Conservation (phyloP, 345 rosid species). For the Camelina hispida region DNA sequence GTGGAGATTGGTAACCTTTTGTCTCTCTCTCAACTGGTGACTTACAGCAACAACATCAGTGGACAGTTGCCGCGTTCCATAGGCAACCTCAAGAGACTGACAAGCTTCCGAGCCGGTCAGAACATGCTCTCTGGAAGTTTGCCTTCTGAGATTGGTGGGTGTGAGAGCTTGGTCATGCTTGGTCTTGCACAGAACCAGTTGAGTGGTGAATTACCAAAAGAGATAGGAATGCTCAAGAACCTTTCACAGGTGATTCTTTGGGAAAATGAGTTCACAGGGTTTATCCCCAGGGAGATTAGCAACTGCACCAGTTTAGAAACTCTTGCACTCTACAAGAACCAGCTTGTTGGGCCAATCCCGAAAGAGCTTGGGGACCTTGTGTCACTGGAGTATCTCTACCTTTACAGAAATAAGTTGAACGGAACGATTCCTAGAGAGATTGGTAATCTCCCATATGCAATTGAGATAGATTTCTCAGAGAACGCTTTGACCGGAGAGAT, state of each 20-base stretch:
- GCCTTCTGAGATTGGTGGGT: constrained; percentile 73
- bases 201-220: constrained; percentile 67
- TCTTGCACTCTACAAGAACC: constrained; percentile 83
- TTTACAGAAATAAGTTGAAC: constrained; percentile 71
- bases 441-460: constrained; percentile 71
- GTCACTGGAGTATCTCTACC: constrained; percentile 56
- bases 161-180: constrained; percentile 64
- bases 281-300: constrained; percentile 69
- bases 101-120: constrained; percentile 77
- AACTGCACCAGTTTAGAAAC: constrained; percentile 66
- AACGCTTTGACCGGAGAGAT: constrained; percentile 71
- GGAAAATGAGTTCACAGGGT: constrained; percentile 78
- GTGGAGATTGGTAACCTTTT: constrained; percentile 67
- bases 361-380: constrained; percentile 63
- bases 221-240: constrained; percentile 67
- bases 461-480: constrained; percentile 87
- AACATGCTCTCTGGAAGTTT: constrained; percentile 82
- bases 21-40: constrained; percentile 63
- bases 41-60: constrained; percentile 71
- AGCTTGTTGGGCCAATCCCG: constrained; percentile 69
- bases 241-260: constrained; percentile 71
- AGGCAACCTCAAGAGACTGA: constrained; percentile 65
- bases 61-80: constrained; percentile 72
- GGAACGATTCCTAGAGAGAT: constrained; percentile 81
- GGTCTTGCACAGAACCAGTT: constrained; percentile 89